Evolutionary conservation across 495 filamentous ascomycete species (phyloP), one percentile per base, ranked within the genome.

Genomic region (Tuber umbilicatum): DNA sequence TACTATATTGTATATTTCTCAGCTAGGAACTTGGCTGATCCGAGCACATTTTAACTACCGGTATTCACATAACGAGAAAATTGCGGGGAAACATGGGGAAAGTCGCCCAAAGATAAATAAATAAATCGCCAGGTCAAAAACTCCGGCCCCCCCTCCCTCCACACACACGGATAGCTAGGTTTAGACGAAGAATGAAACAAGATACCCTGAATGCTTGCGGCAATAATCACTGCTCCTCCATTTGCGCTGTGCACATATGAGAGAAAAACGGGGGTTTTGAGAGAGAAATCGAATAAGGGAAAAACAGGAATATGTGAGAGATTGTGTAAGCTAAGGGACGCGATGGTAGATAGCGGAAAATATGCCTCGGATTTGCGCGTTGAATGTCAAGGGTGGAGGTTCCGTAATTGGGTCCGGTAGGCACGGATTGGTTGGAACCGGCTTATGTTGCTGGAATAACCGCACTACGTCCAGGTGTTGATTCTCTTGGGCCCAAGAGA

Each of bases 401-500:
- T 43, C 42, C 1, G 42, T 12, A 43, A 43, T 43, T 43, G 42
- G 42, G 42, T 19, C 42, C 17, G 14, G 42, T 43, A 5, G 42
- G 17, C 0, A 19, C 17, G 42, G 42, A 19, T n/a, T n/a, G n/a
- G 42, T 43, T 43, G 42, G 17, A 19, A 10, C 45, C 5, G 19
- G 19, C 5, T 23, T 6, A 23, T 5, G 45, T 7, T 7, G 19
- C 45, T 23, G 60, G 0, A 80, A 55, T 19, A 75, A 45, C 60
- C 45, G 64, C 40, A 45, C 31, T 21, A 74, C 10, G 17, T 17
- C 43, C 23, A 55, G 45, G 40, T 79, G 43, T 69, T 76, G 74
- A 1, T 74, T 70, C 47, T 16, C 1, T 38, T 79, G 83, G 47
- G 75, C 77, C 14, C 12, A 73, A 23, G 50, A 70, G 19, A 79